A percentile compares a stretch with the other conserved stretches of the same genome.
Evolutionary conservation across 371 early-diverging fungal species (phyloP).

Genomic region (Umbelopsis sp.): DNA sequence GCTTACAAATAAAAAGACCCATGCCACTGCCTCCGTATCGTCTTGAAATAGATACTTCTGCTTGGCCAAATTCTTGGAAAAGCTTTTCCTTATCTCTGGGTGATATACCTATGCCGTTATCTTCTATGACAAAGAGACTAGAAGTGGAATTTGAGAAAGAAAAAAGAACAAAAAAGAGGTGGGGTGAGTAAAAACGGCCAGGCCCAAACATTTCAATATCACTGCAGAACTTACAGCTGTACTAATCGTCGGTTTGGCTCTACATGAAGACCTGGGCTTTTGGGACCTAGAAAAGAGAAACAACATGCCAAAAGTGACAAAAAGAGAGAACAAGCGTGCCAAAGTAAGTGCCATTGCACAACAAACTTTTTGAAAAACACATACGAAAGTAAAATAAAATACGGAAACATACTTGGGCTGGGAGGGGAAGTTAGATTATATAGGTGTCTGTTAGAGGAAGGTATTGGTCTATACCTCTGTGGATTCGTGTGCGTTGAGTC

Average conservation of each 20-base stretch:
- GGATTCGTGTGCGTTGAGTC: neutral
- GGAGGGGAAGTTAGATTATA: neutral
- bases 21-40: constrained; percentile 55
- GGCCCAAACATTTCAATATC: too few relatives aligned
- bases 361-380: neutral
- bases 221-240: constrained; percentile 1
- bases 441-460: neutral
- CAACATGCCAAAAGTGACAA: neutral
- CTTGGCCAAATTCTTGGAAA: constrained; percentile 45
- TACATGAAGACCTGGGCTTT: neutral
- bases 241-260: neutral
- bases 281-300: neutral
- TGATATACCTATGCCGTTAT: constrained; percentile 48
- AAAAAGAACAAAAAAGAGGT: too few relatives aligned
- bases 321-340: neutral
- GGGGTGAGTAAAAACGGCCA: too few relatives aligned
- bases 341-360: neutral
- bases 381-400: too few relatives aligned
- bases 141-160: too few relatives aligned
- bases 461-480: neutral
- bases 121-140: constrained; percentile 29
- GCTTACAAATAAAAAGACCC: constrained; percentile 51
- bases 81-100: constrained; percentile 30
- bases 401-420: neutral
- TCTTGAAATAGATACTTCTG: constrained; percentile 36